These are phyloP conservation scores for Oenanthe javanica DNA, from an alignment of 140 eudicot genomes.

Conservation along the genomic window DNA sequence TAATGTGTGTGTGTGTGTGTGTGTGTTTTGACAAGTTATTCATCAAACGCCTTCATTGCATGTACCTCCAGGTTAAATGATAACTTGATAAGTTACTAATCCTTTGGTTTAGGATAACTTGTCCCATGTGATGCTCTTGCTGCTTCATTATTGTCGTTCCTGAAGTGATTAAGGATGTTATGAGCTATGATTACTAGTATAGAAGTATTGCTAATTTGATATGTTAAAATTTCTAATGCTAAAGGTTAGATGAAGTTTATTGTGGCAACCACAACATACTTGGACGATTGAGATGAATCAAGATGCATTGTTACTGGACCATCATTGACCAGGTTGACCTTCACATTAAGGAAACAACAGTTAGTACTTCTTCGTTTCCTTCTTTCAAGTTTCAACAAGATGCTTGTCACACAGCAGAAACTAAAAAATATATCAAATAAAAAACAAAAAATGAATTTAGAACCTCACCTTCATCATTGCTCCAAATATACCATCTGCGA, in stretches of 20 bases:
- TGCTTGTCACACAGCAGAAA: background rate
- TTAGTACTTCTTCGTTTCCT: background rate
- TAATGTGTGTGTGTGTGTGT: too few species aligned
- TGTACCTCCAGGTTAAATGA: background rate
- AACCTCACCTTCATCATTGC: conserved; percentile 96
- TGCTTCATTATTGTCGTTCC: conserved; percentile 17
- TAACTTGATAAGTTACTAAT: background rate
- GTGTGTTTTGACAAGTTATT: background rate
- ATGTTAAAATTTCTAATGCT: background rate
- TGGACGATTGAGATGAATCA: conserved; percentile 63
- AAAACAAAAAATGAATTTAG: background rate
- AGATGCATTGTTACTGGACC: conserved; percentile 99
- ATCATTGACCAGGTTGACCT: conserved; percentile 92
- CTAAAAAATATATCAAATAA: background rate
- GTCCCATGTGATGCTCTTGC: conserved; percentile 9
- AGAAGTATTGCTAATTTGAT: too few species aligned
- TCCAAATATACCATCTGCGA: conserved; percentile 90
- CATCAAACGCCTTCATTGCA: background rate
- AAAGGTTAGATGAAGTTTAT: background rate
- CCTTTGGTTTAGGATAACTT: background rate
- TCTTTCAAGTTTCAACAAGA: background rate
- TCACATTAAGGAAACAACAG: conserved; percentile 10
- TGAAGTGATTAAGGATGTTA: conserved; percentile 3
- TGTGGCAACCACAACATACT: conserved; percentile 25
- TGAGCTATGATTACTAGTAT: background rate